A percentile compares a stretch with the other conserved stretches of the same genome.
phyloP scores from a whole-genome alignment of 495 filamentous ascomycete species.

The Parachaetomium inaequale region DNA sequence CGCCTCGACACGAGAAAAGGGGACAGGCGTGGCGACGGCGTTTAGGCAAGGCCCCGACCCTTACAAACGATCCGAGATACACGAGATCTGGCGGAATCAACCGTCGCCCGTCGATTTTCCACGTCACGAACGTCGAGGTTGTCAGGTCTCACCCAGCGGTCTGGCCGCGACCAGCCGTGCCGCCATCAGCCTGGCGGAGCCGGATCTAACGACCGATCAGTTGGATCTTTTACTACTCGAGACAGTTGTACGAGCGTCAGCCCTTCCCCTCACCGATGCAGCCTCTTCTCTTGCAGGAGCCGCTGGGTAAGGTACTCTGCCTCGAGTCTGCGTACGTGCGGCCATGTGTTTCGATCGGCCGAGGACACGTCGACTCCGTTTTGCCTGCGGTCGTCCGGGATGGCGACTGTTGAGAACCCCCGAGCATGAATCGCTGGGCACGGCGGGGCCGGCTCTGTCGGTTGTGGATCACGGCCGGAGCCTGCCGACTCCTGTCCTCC shows the following conservation, averaged over 20 bases:
- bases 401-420: background rate
- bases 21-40: background rate
- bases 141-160: background rate
- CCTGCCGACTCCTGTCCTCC: background rate
- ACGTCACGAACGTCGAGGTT: background rate
- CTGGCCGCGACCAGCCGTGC: background rate
- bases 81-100: background rate
- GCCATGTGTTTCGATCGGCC: too few species aligned
- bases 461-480: background rate
- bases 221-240: too few species aligned
- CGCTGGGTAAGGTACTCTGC: too few species aligned
- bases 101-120: background rate
- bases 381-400: background rate
- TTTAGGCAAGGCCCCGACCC: background rate
- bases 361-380: background rate
- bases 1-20: too few species aligned
- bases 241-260: too few species aligned
- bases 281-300: too few species aligned
- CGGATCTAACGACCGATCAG: background rate
- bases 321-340: too few species aligned
- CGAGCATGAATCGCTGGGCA: constrained; percentile 7
- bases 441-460: background rate
- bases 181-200: background rate
- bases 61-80: background rate
- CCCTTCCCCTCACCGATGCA: too few species aligned